Conservation (phyloP, 129 eudicot genomes). For the Lactuca saligna region DNA sequence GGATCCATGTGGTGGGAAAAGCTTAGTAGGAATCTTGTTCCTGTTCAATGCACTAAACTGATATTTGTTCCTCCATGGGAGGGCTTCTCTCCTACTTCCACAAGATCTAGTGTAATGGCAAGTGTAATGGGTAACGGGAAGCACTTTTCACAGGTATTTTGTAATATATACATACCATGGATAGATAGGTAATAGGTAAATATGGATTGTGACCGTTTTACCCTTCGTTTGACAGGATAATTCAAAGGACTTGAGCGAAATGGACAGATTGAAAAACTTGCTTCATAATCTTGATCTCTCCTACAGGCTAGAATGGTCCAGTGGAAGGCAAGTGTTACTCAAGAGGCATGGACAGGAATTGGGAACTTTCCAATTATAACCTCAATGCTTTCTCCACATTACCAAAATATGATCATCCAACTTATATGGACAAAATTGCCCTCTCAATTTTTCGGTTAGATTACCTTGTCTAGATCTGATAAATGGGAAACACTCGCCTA, state of each 20-base stretch:
- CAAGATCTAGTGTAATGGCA: constrained; percentile 87
- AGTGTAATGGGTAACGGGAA: constrained; percentile 54
- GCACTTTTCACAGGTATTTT: constrained; percentile 49
- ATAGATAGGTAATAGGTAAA: no score
- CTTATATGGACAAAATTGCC: constrained; percentile 7
- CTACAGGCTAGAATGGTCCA: constrained; percentile 80
- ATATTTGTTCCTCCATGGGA: constrained; percentile 99
- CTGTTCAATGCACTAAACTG: constrained; percentile 94
- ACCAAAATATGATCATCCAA: neutral
- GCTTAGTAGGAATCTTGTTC: constrained; percentile 80
- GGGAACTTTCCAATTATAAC: constrained; percentile 73
- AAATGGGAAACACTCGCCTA: neutral
- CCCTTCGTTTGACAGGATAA: constrained; percentile 47
- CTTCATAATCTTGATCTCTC: constrained; percentile 89
- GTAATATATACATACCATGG: no score
- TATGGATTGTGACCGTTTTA: constrained; percentile 5
- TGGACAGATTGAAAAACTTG: constrained; percentile 66
- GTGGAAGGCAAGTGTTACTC: constrained; percentile 59
- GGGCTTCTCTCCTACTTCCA: constrained; percentile 86
- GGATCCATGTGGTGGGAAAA: constrained; percentile 99
- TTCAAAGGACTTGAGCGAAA: constrained; percentile 41
- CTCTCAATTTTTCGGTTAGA: constrained; percentile 6
- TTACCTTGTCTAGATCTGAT: neutral
- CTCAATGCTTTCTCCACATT: neutral
- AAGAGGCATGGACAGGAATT: constrained; percentile 69